Base-by-base conservation (phyloP, 345 rosid genomes). In the Garcia nutans region DNA sequence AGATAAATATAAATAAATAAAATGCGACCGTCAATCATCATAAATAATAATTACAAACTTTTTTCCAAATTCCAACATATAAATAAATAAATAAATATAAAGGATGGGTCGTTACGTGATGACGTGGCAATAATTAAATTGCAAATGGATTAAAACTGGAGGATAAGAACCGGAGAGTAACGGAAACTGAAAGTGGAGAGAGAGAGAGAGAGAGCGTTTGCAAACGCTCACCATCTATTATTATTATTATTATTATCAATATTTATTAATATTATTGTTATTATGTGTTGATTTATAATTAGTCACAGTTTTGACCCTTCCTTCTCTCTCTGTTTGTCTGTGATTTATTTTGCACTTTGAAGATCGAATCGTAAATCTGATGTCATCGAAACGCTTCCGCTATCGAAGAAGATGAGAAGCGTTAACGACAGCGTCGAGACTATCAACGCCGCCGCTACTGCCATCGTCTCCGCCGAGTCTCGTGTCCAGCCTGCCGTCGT, bases 361-460 rank as follows among this genome's bases (percentile, higher is more conserved):
- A 41, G 62, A 63, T 74, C 69, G 60, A 50, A 33, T 31, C 62
- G 0, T 31, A 31, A 12, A 50, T 6, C 23, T 55, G 77, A 74
- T 82, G 85, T 62, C 70, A 78, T 73, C 57, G 47, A 47, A 73
- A 37, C 68, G 45, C 23, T 41, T 31, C 69, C 56, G 69, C n/a
- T 76, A 68, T 59, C 77, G 42, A 82, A 61, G 61, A 90, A 61
- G 61, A 90, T 89, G 96, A 87, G 87, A 63, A 78, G 81, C 80
- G 84, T 84, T 6, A 83, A 85, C 80, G 82, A 81, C 82, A 90
- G 88, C 82, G 88, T 91, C 70, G 92, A 89, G 66, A 94, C 96
- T 52, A 86, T 91, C 52, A 92, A 92, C 93, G 98, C 97, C 76
- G 97, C 98, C 56, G 98, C 97, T 63, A 74, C 96, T 13, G 98